phyloP scores from a whole-genome alignment of 2,329 filamentous ascomycete genomes.

The Plectosphaerella cucumerina region DNA sequence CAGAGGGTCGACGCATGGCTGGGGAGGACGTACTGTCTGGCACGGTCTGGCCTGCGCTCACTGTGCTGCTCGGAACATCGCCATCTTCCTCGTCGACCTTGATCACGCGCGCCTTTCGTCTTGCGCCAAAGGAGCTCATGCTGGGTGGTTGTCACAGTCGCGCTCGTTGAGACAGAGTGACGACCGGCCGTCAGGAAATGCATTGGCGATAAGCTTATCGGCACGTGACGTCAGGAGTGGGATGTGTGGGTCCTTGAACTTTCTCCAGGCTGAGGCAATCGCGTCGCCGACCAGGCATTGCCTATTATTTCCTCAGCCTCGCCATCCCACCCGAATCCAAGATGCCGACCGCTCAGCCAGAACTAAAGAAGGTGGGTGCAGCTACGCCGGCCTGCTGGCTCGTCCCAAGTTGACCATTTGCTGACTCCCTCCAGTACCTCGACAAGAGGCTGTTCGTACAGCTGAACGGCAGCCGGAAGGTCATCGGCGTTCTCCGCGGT shows the following conservation, averaged over 20 bases:
- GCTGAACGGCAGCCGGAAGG: constrained; percentile 95
- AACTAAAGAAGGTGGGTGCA: constrained; percentile 84
- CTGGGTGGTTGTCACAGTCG: constrained; percentile 21
- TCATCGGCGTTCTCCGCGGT: constrained; percentile 87
- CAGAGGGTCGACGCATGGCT: not conserved
- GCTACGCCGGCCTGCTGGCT: not conserved
- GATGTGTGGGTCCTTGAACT: not conserved
- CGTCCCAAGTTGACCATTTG: not conserved
- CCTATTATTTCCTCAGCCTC: constrained; percentile 1
- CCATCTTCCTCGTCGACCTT: constrained; percentile 66
- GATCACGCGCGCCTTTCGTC: constrained; percentile 73
- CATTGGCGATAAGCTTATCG: constrained; percentile 4
- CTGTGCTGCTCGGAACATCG: constrained; percentile 4
- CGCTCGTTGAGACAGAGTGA: constrained; percentile 14
- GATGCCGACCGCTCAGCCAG: constrained; percentile 98
- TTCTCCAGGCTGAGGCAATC: constrained; percentile 2
- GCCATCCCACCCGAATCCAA: constrained; percentile 29
- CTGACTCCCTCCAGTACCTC: constrained; percentile 68
- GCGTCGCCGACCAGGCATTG: constrained; percentile 10
- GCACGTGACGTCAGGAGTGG: not conserved
- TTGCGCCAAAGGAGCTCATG: constrained; percentile 54
- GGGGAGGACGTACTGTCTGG: constrained; percentile 33
- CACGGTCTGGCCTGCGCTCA: constrained; percentile 17
- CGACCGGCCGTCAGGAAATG: not conserved
- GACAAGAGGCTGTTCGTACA: constrained; percentile 99